Conservation (phyloP, 192 early-diverging fungal genomes). For the Backusella mclennaniae region DNA sequence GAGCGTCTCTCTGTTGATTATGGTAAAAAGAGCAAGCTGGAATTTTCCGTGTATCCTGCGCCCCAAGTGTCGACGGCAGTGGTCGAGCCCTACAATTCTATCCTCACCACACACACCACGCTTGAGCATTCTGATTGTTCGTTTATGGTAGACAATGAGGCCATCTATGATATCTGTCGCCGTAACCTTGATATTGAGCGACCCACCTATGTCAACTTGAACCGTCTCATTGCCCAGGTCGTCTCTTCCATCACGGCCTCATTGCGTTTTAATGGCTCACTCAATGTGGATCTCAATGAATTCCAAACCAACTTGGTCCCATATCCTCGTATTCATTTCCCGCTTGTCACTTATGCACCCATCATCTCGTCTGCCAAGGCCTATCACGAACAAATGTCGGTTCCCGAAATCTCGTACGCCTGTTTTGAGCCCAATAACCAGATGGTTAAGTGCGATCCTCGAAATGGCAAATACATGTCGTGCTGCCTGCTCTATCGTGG, state of each 20-base stretch:
- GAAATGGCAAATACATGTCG: slow-evolving; percentile 98
- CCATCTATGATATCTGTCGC: slow-evolving; percentile 99
- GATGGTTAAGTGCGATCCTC: slow-evolving; percentile 99
- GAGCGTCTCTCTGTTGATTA: slow-evolving; percentile 45
- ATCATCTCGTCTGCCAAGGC: slow-evolving; percentile 95
- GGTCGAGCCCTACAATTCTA: slow-evolving; percentile 99
- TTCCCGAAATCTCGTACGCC: slow-evolving; percentile 91
- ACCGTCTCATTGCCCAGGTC: slow-evolving; percentile 97
- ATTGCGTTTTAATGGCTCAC: slow-evolving; percentile 95
- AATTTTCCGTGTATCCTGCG: slow-evolving; percentile 97
- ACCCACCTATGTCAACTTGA: slow-evolving; percentile 96
- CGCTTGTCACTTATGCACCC: slow-evolving; percentile 95
- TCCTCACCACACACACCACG: slow-evolving; percentile 98
- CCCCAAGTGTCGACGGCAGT: slow-evolving; percentile 96
- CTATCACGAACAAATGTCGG: slow-evolving; percentile 93
- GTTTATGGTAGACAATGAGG: slow-evolving; percentile 99
- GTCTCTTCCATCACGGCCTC: slow-evolving; percentile 99
- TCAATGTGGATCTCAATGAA: slow-evolving; percentile 98
- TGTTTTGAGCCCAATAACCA: slow-evolving; percentile 98
- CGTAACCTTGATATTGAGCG: slow-evolving; percentile 96
- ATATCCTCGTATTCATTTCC: slow-evolving; percentile 99
- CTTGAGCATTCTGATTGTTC: slow-evolving; percentile 99
- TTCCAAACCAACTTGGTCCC: slow-evolving; percentile 99
- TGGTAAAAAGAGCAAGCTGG: slow-evolving; percentile 43
- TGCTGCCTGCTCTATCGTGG: slow-evolving; percentile 99